Evolutionary conservation across 106 monocot genomes (phyloP).

Genomic region (Amphibolis antarctica): DNA sequence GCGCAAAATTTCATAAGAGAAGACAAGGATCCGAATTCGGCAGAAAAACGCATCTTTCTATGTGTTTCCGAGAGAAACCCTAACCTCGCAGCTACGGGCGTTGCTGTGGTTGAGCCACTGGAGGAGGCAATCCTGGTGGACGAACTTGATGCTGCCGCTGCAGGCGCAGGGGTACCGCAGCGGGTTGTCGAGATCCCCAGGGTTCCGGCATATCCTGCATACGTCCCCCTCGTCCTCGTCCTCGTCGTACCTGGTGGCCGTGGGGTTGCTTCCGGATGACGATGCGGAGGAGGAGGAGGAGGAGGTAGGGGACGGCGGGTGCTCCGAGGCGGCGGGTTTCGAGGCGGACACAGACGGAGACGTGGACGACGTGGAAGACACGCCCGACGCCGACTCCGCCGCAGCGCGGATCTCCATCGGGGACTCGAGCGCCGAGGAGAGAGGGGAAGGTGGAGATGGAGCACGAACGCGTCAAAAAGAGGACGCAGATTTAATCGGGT

Average conservation of each 20-base stretch:
- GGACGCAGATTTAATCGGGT: background rate
- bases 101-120: conserved; percentile 99
- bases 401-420: conserved; percentile 1
- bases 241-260: conserved; percentile 27
- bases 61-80: too few species aligned
- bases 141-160: conserved; percentile 99
- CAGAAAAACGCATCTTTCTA: too few species aligned
- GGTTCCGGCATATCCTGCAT: conserved; percentile 97
- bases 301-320: background rate
- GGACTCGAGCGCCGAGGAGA: background rate
- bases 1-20: too few species aligned
- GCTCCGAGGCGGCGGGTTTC: background rate
- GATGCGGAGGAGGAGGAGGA: background rate
- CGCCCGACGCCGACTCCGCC: background rate
- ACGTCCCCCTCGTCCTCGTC: conserved; percentile 98
- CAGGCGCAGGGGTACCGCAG: conserved; percentile 95
- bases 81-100: conserved; percentile 97
- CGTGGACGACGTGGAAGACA: background rate
- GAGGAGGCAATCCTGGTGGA: conserved; percentile 97
- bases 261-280: background rate
- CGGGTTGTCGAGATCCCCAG: conserved; percentile 65
- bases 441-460: background rate
- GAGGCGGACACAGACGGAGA: background rate
- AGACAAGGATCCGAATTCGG: too few species aligned
- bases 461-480: background rate